Percentiles rank a stretch among this genome's conserved stretches.
Evolutionary conservation across 192 early-diverging fungal species (phyloP).

Genomic region (Coemansia sp.): DNA sequence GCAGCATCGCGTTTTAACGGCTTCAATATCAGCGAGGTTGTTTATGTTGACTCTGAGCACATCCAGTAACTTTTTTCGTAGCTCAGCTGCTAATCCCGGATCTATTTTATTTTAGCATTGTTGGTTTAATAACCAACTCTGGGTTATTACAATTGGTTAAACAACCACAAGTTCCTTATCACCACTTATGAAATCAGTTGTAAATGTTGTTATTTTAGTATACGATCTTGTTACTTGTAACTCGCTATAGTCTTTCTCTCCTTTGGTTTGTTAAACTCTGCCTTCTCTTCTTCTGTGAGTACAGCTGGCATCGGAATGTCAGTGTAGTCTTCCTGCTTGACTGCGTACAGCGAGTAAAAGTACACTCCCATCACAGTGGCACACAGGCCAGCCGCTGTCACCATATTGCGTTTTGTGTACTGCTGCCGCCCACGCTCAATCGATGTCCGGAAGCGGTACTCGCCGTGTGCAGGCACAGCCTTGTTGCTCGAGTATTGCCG

Average conservation of each 20-base stretch:
- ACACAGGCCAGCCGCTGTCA: conserved; percentile 29
- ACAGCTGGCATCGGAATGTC: conserved; percentile 67
- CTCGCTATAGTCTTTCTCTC: too few species aligned
- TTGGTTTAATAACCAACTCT: too few species aligned
- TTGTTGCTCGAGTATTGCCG: neutral
- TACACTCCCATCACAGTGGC: conserved; percentile 33
- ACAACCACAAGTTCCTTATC: too few species aligned
- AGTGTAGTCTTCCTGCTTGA: conserved; percentile 76
- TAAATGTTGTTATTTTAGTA: too few species aligned
- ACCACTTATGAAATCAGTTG: too few species aligned
- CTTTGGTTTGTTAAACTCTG: conserved; percentile 13
- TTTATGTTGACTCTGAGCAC: conserved; percentile 74
- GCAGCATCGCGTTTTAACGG: conserved; percentile 91
- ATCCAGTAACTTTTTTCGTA: neutral
- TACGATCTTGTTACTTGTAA: too few species aligned
- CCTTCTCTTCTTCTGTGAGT: conserved; percentile 33
- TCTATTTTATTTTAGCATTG: too few species aligned
- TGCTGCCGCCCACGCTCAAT: conserved; percentile 47
- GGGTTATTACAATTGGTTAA: too few species aligned
- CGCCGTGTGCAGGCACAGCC: conserved; percentile 21
- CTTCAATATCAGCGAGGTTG: conserved; percentile 77
- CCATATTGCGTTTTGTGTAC: conserved; percentile 28
- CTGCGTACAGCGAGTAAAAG: conserved; percentile 71
- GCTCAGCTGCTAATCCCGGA: neutral
- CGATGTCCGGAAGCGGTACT: conserved; percentile 43